Base-by-base conservation (phyloP, 2,329 filamentous ascomycete genomes). In the Diplodia intermedia region DNA sequence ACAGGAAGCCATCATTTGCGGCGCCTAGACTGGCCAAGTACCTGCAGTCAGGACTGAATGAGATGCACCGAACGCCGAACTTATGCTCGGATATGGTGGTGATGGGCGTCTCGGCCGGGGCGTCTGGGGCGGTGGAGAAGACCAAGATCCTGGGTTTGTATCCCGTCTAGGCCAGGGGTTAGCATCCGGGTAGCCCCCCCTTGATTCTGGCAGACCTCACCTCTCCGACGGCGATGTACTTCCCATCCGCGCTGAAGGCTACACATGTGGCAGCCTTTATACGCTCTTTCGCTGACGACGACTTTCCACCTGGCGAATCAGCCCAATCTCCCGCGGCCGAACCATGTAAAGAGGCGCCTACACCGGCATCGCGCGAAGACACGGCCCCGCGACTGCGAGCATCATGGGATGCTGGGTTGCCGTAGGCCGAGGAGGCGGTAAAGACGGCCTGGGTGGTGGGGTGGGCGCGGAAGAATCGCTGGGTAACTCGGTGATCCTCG, bases 201-300 rank as follows among this genome's bases (percentile, higher is more conserved):
- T 53, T 7, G 38, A 7, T 20, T 20, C 15, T 9, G 3, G 9
- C 62, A 36, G 54, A 53, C 75, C 82, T 73, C 77, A 87, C 87
- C 82, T 99, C 95, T 74, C 95, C 95, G 3, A 98, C 91, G 9
- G 94, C 95, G 65, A 99, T 84, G 76, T 91, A 96, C 73, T 88
- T 91, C 38, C 92, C 94, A 79, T 97, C 93, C 0, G 89, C 88
- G 76, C 93, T 97, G 71, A 99, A 86, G 26, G 93, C 90, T 31
- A 99, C 86, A 75, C 94, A 97, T 5, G 94, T 97, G 2, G 94
- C 93, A 20, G 95, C 92, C 81, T 98, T 98, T 77, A 98, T 94
- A 72, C 93, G 89, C 79, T 98, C 95, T 71, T 92, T 89, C 67
- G 92, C 95, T 1, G 92, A 93, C 90, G 92, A 94, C 14, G 90